Percentiles rank a stretch among this genome's conserved stretches.
Conservation (phyloP, 768 basidiomycete genomes). For the Trametes cingulata region DNA sequence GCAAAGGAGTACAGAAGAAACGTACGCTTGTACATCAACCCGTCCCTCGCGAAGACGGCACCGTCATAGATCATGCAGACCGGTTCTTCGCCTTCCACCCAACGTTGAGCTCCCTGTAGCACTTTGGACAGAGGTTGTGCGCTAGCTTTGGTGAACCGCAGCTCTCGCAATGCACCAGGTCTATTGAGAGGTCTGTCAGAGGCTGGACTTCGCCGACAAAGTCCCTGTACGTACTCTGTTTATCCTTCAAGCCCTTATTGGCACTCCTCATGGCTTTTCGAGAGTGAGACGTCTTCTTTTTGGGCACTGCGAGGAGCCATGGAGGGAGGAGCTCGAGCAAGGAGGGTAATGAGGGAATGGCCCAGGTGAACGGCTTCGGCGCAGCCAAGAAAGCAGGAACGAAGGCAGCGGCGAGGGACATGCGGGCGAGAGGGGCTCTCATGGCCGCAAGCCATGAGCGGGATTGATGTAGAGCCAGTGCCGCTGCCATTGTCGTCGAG, state of each 20-base stretch:
- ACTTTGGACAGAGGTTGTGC: conserved; percentile 82
- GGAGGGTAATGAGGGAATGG: conserved; percentile 44
- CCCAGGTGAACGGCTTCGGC: conserved; percentile 35
- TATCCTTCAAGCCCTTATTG: conserved; percentile 94
- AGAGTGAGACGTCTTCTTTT: conserved; percentile 91
- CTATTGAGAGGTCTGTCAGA: conserved; percentile 41
- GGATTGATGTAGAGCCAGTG: conserved; percentile 39
- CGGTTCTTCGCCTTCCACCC: conserved; percentile 53
- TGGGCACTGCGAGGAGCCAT: conserved; percentile 89
- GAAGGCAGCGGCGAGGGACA: conserved; percentile 25
- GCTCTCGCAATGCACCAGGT: conserved; percentile 87
- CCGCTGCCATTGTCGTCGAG: conserved; percentile 39
- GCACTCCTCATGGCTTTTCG: conserved; percentile 93
- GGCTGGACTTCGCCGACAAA: not conserved
- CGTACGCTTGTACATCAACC: conserved; percentile 1
- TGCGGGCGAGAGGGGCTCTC: conserved; percentile 27
- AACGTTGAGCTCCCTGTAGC: conserved; percentile 70
- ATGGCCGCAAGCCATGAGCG: conserved; percentile 21
- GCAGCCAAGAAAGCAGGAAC: conserved; percentile 27
- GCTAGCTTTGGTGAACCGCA: conserved; percentile 88
- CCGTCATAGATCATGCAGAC: not conserved
- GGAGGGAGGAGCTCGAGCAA: conserved; percentile 81
- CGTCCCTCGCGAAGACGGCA: not conserved
- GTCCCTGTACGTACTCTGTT: conserved; percentile 62
- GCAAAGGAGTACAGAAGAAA: not conserved